These are phyloP conservation scores for Teratosphaeria viscida DNA, from an alignment of 2,329 filamentous ascomycete species.

Conservation along the genomic window DNA sequence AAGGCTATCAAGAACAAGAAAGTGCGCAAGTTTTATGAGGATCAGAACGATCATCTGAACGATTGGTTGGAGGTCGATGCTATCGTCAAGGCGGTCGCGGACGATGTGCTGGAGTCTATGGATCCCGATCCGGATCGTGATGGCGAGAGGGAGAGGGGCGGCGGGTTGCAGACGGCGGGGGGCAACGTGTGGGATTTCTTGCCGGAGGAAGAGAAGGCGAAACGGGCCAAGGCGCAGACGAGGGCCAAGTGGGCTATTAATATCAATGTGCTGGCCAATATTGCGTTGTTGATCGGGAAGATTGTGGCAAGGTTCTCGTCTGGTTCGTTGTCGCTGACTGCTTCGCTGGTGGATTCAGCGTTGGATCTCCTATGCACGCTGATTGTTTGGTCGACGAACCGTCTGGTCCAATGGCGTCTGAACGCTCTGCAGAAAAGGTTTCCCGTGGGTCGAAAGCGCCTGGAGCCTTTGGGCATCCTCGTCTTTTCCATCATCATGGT, in stretches of 20 bases:
- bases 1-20: conserved; percentile 44
- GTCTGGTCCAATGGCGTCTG: conserved; percentile 48
- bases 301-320: conserved; percentile 45
- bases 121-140: conserved; percentile 49
- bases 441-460: conserved; percentile 46
- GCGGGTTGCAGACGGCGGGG: conserved; percentile 38
- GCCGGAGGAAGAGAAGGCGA: conserved; percentile 44
- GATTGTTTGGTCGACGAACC: conserved; percentile 52
- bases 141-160: conserved; percentile 43
- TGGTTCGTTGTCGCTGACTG: conserved; percentile 50
- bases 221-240: conserved; percentile 35
- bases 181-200: conserved; percentile 46
- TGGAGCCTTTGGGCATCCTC: conserved; percentile 52
- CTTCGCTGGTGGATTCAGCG: conserved; percentile 51
- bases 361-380: conserved; percentile 50
- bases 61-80: conserved; percentile 51
- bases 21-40: conserved; percentile 44
- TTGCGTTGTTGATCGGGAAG: conserved; percentile 47
- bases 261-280: conserved; percentile 51
- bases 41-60: conserved; percentile 44
- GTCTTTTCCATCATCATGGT: conserved; percentile 56
- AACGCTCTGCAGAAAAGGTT: conserved; percentile 42
- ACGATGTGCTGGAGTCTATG: conserved; percentile 52
- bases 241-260: conserved; percentile 49
- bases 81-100: conserved; percentile 45